Base-by-base conservation (phyloP, 2,329 filamentous ascomycete genomes). In the Apiospora saccharicola region DNA sequence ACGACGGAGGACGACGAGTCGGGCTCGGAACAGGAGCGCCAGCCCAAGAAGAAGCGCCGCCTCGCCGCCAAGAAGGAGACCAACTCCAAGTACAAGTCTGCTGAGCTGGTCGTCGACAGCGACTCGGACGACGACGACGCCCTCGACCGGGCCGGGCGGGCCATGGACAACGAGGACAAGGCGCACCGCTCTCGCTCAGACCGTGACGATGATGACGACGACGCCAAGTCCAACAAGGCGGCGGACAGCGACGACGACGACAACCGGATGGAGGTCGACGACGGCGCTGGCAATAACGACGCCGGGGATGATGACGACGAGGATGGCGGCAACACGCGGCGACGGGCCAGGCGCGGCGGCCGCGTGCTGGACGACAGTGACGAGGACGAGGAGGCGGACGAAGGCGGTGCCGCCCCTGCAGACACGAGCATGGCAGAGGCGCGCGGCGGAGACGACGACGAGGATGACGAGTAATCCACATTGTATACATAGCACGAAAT, bases 31-130 rank as follows among this genome's bases (percentile, higher is more conserved):
- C 86, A 85, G 67, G 85, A 86, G 47, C 85, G 86, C 72, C 85
- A 88, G 72, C 88, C 88, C 30, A 91, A 90, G 80, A 92, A 92
- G 81, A 90, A 89, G 78, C 88, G 89, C 71, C 88, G 85, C 73
- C 87, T 88, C 78, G 87, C 83, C 22, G 83, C 82, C 75, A 83
- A 81, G 76, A 81, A 84, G 73, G 87, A 90, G 75, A 85, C 83
- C 73, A 82, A 64, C 37, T 53, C 80, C 81, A 97, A 97, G 83
- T 97, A 90, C 87, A 98, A 98, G 88, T 95, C 93, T 69, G 91
- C 89, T 1, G 95, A 97, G 82, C 90, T 95, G 74, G 91, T 98
- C 41, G 92, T 94, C 64, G 93, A 96, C 74, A 94, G 92, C 73
- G 92, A 93, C 75, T 90, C 89, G 22, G 80, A 83, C 10, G 82